Base-by-base conservation (phyloP, 495 filamentous ascomycete species). In the Lineolata rhizophorae region DNA sequence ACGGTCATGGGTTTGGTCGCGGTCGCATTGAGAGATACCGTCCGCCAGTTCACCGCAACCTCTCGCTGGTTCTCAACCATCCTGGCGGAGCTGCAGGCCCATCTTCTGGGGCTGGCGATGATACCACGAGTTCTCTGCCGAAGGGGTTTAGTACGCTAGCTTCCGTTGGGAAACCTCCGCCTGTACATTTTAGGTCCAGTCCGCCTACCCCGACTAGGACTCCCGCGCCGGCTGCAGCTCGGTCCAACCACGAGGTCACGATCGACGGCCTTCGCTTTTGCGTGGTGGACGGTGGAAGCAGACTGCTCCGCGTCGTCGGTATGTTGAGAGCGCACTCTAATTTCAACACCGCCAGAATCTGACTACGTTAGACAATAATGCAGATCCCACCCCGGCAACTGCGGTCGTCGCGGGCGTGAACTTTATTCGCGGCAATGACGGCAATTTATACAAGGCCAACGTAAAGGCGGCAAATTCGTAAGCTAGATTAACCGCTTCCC, bases 381-480 rank as follows among this genome's bases (percentile, higher is more conserved):
- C 18, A 9, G 8, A 9, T 1, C 5, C 62, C 15, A 93, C 84
- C 4, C 85, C 85, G 0, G 92, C 84, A 52, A 62, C 63, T 48
- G 66, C 79, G 18, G 59, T 58, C 3, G 57, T 95, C 39, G 80
- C 70, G 19, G 84, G 84, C 30, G 80, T 94, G 35, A 70, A 64
- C 25, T 95, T 93, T 51, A 65, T 80, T 39, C 67, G 85, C 34
- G 93, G 78, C 52, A 91, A 87, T 49, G 76, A 75, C 42, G 85
- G 85, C 32, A 95, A 95, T 35, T 64, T 95, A 32, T 76, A 81
- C 44, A 31, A 70, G 69, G 10, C 8, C 15, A 18, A n/a, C 14
- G 15, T 5, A 5, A 19, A 9, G 5, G 15, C 5, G 44, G 63
- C 61, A 27, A 66, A 67, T 40, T 64, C 61, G 76, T 78, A 67